phyloP scores from a whole-genome alignment of 2,329 filamentous ascomycete species.

The Fusarium transvaalense region DNA sequence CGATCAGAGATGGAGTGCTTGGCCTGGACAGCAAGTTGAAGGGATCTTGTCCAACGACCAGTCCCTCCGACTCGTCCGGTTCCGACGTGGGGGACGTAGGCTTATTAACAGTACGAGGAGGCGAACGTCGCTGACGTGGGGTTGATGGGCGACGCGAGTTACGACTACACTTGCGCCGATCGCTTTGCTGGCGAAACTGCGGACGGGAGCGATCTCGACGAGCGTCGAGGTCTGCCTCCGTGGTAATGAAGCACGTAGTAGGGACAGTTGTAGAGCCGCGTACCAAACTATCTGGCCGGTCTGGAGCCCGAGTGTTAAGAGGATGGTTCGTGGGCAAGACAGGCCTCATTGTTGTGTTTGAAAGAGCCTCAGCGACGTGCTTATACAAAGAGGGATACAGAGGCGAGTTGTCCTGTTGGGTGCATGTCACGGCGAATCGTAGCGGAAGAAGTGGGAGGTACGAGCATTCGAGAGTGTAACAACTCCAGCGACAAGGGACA shows the following conservation, averaged over 20 bases:
- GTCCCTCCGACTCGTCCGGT: constrained; percentile 23
- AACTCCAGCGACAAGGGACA: not conserved
- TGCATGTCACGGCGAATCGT: constrained; percentile 24
- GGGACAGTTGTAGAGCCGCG: constrained; percentile 42
- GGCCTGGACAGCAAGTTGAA: constrained; percentile 44
- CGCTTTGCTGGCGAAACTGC: constrained; percentile 39
- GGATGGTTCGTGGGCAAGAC: constrained; percentile 41
- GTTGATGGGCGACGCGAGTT: constrained; percentile 35
- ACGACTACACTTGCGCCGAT: constrained; percentile 42
- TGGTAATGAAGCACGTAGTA: constrained; percentile 54
- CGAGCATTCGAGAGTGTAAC: not conserved
- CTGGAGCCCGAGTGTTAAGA: constrained; percentile 38
- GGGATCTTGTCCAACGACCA: constrained; percentile 34
- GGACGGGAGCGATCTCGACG: constrained; percentile 44
- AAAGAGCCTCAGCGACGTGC: constrained; percentile 15
- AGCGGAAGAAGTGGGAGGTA: not conserved
- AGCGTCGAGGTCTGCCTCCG: constrained; percentile 51
- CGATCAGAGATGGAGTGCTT: constrained; percentile 47
- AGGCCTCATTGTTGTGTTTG: constrained; percentile 47
- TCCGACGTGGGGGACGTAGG: constrained; percentile 33
- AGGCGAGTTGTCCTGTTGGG: constrained; percentile 12
- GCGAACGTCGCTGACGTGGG: constrained; percentile 37
- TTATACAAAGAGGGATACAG: constrained; percentile 20
- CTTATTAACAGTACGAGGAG: constrained; percentile 24
- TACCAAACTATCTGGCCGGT: constrained; percentile 40